A percentile compares a stretch with the other conserved stretches of the same genome.
phyloP scores from a whole-genome alignment of 371 early-diverging fungal species.

The Zancudomyces culisetae region DNA sequence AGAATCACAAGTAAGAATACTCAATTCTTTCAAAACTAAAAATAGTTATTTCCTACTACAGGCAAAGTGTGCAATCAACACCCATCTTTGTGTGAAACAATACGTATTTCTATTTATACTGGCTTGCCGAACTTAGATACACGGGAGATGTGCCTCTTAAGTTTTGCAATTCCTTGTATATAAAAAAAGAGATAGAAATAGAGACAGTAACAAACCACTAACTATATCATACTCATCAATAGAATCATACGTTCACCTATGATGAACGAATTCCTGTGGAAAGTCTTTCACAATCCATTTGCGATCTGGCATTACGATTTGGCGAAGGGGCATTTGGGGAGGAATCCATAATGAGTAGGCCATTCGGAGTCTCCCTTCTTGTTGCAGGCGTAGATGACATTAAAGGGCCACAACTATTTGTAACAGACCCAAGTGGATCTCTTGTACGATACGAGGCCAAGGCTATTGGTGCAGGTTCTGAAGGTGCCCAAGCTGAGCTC shows the following conservation, averaged over 20 bases:
- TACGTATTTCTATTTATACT: too few species aligned
- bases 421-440: conserved; percentile 80
- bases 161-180: too few species aligned
- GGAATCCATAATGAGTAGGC: conserved; percentile 93
- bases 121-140: too few species aligned
- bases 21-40: too few species aligned
- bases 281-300: conserved; percentile 89
- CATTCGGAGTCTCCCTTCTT: conserved; percentile 97
- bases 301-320: conserved; percentile 91
- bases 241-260: conserved; percentile 86
- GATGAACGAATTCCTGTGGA: conserved; percentile 89
- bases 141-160: too few species aligned
- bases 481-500: conserved; percentile 95
- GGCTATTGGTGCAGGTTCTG: conserved; percentile 95
- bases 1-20: conserved; percentile 51
- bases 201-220: neutral
- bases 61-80: conserved; percentile 35
- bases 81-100: conserved; percentile 31
- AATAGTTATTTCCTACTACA: too few species aligned
- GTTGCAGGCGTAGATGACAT: conserved; percentile 93
- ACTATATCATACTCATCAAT: conserved; percentile 11
- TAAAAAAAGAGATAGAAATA: conserved; percentile 3
- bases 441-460: conserved; percentile 42
- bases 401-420: conserved; percentile 82
- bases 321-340: conserved; percentile 93